These are phyloP conservation scores for Mortierella sp. DNA, from an alignment of 371 early-diverging fungal species.

Conservation along the genomic window DNA sequence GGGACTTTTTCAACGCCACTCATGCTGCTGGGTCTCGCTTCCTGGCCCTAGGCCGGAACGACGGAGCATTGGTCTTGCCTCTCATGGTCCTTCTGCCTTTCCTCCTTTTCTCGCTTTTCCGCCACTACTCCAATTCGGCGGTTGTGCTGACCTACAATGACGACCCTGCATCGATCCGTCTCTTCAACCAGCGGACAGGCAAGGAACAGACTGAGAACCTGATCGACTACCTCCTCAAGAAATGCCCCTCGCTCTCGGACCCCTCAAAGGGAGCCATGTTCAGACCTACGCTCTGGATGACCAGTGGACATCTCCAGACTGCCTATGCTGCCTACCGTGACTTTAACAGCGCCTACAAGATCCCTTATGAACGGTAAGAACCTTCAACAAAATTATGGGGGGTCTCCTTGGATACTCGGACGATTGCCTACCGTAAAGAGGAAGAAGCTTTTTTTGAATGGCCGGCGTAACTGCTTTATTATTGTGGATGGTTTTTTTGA, in stretches of 20 bases:
- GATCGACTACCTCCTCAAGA: conserved; percentile 42
- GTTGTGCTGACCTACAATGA: conserved; percentile 35
- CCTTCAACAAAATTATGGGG: not conserved
- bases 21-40: not conserved
- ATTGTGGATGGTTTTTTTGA: too few relatives aligned
- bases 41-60: not conserved
- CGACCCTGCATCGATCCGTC: conserved; percentile 24
- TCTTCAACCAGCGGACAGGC: conserved; percentile 32
- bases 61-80: conserved; percentile 19
- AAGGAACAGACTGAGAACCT: conserved; percentile 29
- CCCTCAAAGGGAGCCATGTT: conserved; percentile 33
- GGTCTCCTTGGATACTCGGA: not conserved
- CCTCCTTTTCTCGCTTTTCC: conserved; percentile 35
- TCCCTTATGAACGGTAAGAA: conserved; percentile 70
- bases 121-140: conserved; percentile 28
- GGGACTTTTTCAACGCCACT: conserved; percentile 12
- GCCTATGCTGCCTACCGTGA: conserved; percentile 68
- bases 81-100: conserved; percentile 36
- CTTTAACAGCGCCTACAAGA: conserved; percentile 51
- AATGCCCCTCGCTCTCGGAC: conserved; percentile 58
- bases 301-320: conserved; percentile 75
- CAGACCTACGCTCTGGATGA: conserved; percentile 70
- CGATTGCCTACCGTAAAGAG: not conserved
- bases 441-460: not conserved
- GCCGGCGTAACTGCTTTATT: not conserved